These are phyloP conservation scores for Nigrospora osmanthi DNA, from an alignment of 2,329 filamentous ascomycete genomes.

Conservation along the genomic window DNA sequence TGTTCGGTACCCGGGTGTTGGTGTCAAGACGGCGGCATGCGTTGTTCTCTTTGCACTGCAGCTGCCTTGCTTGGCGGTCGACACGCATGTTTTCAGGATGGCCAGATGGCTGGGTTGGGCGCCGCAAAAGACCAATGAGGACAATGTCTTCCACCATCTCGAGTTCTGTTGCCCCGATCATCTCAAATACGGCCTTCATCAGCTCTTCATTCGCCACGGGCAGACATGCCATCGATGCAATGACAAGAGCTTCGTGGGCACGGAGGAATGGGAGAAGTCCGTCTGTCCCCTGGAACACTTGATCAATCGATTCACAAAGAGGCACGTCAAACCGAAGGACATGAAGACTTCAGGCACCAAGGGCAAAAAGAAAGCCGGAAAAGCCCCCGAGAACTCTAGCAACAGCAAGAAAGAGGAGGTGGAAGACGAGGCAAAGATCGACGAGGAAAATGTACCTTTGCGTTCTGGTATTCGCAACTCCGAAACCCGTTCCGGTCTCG, in stretches of 20 bases:
- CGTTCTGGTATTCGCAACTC: too few relatives aligned
- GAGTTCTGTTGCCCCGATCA: constrained; percentile 42
- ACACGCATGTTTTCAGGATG: constrained; percentile 47
- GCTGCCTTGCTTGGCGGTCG: constrained; percentile 46
- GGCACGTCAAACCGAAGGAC: constrained; percentile 10
- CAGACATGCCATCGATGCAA: constrained; percentile 39
- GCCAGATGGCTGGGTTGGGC: constrained; percentile 46
- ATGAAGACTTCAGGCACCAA: constrained; percentile 1
- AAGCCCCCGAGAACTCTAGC: neutral
- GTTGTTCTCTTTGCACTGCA: constrained; percentile 49
- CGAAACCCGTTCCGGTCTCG: too few relatives aligned
- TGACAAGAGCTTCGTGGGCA: constrained; percentile 46
- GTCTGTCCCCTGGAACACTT: constrained; percentile 34
- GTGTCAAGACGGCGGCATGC: constrained; percentile 49
- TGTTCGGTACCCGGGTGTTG: constrained; percentile 42
- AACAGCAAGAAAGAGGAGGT: constrained; percentile 1
- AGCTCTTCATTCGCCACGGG: constrained; percentile 46
- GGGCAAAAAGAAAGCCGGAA: constrained; percentile 4
- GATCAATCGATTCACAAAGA: constrained; percentile 24
- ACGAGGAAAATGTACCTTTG: too few relatives aligned
- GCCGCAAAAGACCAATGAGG: constrained; percentile 37
- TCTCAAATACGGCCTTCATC: constrained; percentile 48
- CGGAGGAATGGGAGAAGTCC: constrained; percentile 52
- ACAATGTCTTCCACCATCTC: constrained; percentile 44
- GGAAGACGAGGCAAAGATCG: neutral